phyloP scores from a whole-genome alignment of 2,329 filamentous ascomycete species.

The Hymenoscyphus albidus region DNA sequence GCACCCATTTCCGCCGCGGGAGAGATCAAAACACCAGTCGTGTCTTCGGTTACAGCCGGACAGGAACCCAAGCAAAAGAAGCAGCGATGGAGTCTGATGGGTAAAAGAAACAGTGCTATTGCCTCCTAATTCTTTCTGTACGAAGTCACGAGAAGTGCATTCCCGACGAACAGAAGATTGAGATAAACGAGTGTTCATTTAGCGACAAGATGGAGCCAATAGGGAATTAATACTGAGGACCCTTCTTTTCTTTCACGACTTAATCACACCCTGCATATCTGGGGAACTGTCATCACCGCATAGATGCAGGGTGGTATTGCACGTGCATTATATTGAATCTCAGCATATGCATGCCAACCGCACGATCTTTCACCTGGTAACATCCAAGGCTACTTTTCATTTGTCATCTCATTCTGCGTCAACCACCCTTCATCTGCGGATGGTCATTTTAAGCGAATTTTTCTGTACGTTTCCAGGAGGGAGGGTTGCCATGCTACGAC shows the following conservation, averaged over 20 bases:
- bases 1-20: conserved; percentile 27
- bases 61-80: conserved; percentile 25
- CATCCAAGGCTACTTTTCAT: conserved; percentile 5
- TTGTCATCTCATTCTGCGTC: conserved; percentile 1
- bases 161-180: background rate
- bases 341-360: conserved; percentile 1
- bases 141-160: background rate
- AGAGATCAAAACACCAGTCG: conserved; percentile 11
- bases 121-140: background rate
- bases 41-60: conserved; percentile 6
- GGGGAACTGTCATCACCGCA: conserved; percentile 12
- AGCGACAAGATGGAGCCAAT: conserved; percentile 3
- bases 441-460: conserved; percentile 3
- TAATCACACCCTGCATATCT: conserved; percentile 9
- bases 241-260: conserved; percentile 1
- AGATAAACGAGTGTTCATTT: background rate
- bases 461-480: conserved; percentile 3
- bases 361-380: conserved; percentile 10
- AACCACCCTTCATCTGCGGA: background rate
- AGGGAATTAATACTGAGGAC: background rate
- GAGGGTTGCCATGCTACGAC: background rate
- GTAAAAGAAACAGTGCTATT: conserved; percentile 21
- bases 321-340: conserved; percentile 11
- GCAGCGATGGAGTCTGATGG: conserved; percentile 28
- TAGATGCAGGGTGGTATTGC: conserved; percentile 9